These are phyloP conservation scores for Marchantia paleacea DNA, from an alignment of 225 moss, liverwort and hornwort genomes.

Conservation along the genomic window DNA sequence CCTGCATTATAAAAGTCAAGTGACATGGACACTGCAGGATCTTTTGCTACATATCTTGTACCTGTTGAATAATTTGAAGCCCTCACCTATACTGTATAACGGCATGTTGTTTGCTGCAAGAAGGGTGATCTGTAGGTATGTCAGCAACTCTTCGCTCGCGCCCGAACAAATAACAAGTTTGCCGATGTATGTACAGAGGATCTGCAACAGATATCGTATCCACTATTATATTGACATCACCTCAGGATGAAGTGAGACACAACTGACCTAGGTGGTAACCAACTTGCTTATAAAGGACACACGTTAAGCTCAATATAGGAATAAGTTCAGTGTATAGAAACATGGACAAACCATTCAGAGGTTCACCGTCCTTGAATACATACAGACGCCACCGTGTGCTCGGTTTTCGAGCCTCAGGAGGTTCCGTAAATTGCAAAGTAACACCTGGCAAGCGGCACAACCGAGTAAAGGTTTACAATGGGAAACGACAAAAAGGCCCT, in stretches of 20 bases:
- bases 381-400: constrained; percentile 92
- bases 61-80: neutral
- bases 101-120: constrained; percentile 99
- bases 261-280: neutral
- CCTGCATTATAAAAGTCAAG: neutral
- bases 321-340: neutral
- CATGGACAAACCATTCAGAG: constrained; percentile 64
- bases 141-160: constrained; percentile 95
- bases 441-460: constrained; percentile 55
- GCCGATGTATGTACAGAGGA: constrained; percentile 96
- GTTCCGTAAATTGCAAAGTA: constrained; percentile 88
- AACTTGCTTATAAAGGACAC: neutral
- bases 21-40: neutral
- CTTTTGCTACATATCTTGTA: neutral
- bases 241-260: neutral
- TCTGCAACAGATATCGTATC: constrained; percentile 44
- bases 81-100: constrained; percentile 92
- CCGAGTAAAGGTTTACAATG: too few species aligned
- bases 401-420: constrained; percentile 96
- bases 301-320: neutral
- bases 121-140: constrained; percentile 95
- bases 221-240: neutral
- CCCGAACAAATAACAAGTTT: constrained; percentile 98
- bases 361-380: constrained; percentile 97
- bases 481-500: too few species aligned